Percentiles rank a stretch among this genome's conserved stretches.
Conservation (phyloP, 768 basidiomycete species). For the Grammothele lineata region DNA sequence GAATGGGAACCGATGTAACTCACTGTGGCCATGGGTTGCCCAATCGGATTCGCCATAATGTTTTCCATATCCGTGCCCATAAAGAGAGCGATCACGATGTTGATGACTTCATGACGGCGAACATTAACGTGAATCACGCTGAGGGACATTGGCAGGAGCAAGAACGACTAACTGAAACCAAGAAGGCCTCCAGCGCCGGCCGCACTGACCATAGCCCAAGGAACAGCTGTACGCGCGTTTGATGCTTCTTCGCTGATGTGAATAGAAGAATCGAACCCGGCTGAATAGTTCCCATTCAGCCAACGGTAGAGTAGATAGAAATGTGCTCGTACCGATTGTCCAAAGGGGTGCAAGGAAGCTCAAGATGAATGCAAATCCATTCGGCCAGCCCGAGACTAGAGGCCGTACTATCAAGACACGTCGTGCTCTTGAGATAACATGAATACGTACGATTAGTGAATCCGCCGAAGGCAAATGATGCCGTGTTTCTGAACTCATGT, state of each 20-base stretch:
- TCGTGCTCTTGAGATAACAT: background rate
- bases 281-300: background rate
- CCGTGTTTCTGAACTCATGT: slow-evolving; percentile 51
- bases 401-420: background rate
- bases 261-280: slow-evolving; percentile 43
- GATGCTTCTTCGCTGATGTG: slow-evolving; percentile 62
- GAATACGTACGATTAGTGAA: slow-evolving; percentile 51
- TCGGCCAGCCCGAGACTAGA: slow-evolving; percentile 45
- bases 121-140: background rate
- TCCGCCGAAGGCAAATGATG: slow-evolving; percentile 56
- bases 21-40: slow-evolving; percentile 55
- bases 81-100: slow-evolving; percentile 56
- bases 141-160: background rate
- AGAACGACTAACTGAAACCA: too few relatives aligned
- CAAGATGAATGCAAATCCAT: slow-evolving; percentile 46
- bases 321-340: slow-evolving; percentile 25
- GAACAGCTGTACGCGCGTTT: slow-evolving; percentile 58
- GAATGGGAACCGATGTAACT: too few relatives aligned
- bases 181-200: slow-evolving; percentile 46
- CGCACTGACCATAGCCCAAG: slow-evolving; percentile 55
- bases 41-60: slow-evolving; percentile 39
- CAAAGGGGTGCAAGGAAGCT: slow-evolving; percentile 49
- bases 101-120: slow-evolving; percentile 48
- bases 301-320: background rate
- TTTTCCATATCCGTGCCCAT: slow-evolving; percentile 46